Evolutionary conservation across 371 early-diverging fungal genomes (phyloP), one percentile per base, ranked within the genome.

Genomic region (Scutellospora calospora): DNA sequence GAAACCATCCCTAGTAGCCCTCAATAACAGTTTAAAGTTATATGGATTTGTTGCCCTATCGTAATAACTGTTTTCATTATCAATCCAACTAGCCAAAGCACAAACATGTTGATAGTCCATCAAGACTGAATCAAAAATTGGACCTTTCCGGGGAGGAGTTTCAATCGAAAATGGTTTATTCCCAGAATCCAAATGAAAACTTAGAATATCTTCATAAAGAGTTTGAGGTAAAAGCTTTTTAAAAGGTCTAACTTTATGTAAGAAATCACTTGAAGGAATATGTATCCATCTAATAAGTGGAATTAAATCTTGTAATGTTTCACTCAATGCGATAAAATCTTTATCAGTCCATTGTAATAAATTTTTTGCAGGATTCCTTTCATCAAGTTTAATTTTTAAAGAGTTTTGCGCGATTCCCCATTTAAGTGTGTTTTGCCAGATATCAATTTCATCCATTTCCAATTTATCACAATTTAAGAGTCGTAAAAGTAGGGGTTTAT

Each of bases 371-470:
- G 45, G 45, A 45, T 45, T 45, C 9, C 45, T 45, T 20, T 38
- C 35, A 35, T 66, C n/a, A 31, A 68, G 11, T 18, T 9, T 65
- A 29, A 35, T 18, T 20, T 3, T 20, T 38, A 66, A 66, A 35
- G 66, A 66, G 9, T 35, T 66, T 59, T 59, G 57, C 12, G 76
- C 33, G 2, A 57, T 20, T 12, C 59, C 57, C 76, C 76, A 76
- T 57, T 76, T 60, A 41, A 35, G 33, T 60, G 41, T 12, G 38
- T 33, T 57, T 45, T 33, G 14, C 62, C 62, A 76, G 27, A 76
- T 52, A 60, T 76, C 62, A 22, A 76, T 60, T 38, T 76, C 76
- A 18, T 76, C 62, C 38, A 76, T 76, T 33, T 16, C 62, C 16
- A 76, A 45, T 12, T 76, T 41, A 14, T 76, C 76, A n/a, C 76